Percentiles rank a stretch among this genome's conserved stretches.
phyloP scores from a whole-genome alignment of 352 stramenopile genomes.

The Globisporangium paroecandrum region DNA sequence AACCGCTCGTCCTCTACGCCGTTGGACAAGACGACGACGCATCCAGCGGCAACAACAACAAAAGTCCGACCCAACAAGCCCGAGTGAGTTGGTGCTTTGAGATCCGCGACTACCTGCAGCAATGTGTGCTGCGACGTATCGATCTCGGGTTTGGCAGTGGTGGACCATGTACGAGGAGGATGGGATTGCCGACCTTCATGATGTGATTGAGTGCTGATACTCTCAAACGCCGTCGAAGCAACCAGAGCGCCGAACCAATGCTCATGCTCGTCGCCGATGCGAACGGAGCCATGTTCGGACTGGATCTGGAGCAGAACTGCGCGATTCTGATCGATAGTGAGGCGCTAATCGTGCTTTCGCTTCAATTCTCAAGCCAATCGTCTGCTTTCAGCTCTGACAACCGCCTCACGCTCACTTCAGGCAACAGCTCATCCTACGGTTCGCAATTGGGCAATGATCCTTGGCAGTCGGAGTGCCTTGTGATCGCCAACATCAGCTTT shows the following conservation, averaged over 20 bases:
- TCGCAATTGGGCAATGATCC: neutral
- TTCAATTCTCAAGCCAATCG: neutral
- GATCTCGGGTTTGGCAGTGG: slow-evolving; percentile 11
- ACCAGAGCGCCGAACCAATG: slow-evolving; percentile 7
- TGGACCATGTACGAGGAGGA: neutral
- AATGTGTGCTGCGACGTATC: slow-evolving; percentile 24
- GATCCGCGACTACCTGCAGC: slow-evolving; percentile 36
- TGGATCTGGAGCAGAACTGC: slow-evolving; percentile 21
- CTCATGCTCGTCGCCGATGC: slow-evolving; percentile 26
- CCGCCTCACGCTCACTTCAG: slow-evolving; percentile 1
- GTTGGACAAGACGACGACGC: neutral
- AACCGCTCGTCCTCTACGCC: slow-evolving; percentile 18
- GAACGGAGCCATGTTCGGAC: slow-evolving; percentile 20
- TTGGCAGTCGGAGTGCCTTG: neutral
- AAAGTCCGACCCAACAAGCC: neutral
- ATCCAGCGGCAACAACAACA: neutral
- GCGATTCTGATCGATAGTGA: slow-evolving; percentile 22
- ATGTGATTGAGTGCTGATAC: neutral
- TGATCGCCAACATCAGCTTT: slow-evolving; percentile 1
- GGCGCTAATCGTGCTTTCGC: neutral
- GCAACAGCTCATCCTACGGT: neutral
- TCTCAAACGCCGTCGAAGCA: neutral
- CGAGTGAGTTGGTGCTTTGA: slow-evolving; percentile 28
- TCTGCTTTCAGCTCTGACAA: neutral
- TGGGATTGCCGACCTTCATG: slow-evolving; percentile 6